These are phyloP conservation scores for Globisporangium apiculatum DNA, from an alignment of 352 stramenopile genomes.

Conservation along the genomic window DNA sequence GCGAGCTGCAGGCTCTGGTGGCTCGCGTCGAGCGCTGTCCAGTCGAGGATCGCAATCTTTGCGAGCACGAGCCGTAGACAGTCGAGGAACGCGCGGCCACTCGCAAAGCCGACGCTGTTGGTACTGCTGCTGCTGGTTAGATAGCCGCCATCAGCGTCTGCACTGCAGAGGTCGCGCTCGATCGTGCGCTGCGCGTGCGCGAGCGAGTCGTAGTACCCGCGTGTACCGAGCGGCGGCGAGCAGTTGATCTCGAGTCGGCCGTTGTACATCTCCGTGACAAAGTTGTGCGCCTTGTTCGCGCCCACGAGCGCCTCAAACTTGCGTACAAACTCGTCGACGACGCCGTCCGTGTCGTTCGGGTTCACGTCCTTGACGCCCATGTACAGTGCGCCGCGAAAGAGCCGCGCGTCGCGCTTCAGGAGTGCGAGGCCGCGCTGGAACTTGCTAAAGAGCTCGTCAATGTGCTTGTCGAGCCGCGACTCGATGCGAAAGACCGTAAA, in stretches of 20 bases:
- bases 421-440: conserved; percentile 66
- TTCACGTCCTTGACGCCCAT: conserved; percentile 79
- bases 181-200: conserved; percentile 31
- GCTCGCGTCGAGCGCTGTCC: conserved; percentile 60
- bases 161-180: conserved; percentile 15
- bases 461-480: conserved; percentile 74
- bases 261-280: conserved; percentile 58
- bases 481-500: conserved; percentile 74
- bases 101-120: conserved; percentile 24
- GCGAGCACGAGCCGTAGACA: conserved; percentile 62
- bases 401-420: conserved; percentile 44
- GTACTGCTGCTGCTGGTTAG: conserved; percentile 6
- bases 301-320: conserved; percentile 44
- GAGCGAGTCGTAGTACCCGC: conserved; percentile 59
- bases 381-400: conserved; percentile 56
- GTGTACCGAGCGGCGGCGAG: conserved; percentile 56
- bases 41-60: conserved; percentile 75
- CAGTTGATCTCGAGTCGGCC: conserved; percentile 55
- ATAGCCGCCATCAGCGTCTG: too few relatives aligned
- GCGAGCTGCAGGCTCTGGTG: conserved; percentile 40
- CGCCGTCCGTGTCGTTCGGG: conserved; percentile 40
- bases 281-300: conserved; percentile 50
- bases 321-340: conserved; percentile 37
- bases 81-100: conserved; percentile 46
- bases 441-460: conserved; percentile 53